Evolutionary conservation across 1,284 basidiomycete species (phyloP).

Genomic region (Agaricales sp.): DNA sequence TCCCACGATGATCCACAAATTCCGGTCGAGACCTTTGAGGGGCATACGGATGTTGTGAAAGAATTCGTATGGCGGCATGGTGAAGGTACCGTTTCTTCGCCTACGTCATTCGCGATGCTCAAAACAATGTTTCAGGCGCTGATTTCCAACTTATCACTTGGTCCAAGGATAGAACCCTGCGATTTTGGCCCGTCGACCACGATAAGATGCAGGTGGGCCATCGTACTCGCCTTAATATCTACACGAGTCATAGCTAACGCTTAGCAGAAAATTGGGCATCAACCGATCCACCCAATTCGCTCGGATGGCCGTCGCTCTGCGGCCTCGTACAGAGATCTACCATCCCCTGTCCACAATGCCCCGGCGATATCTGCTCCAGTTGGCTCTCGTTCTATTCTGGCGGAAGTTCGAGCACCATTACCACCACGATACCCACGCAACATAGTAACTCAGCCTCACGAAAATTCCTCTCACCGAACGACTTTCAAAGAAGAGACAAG

Average conservation of each 20-base stretch:
- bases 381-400: conserved; percentile 54
- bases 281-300: conserved; percentile 7
- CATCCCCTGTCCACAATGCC: conserved; percentile 22
- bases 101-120: not conserved
- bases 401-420: conserved; percentile 51
- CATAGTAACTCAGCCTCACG: conserved; percentile 9
- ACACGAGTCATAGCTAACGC: conserved; percentile 1
- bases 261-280: conserved; percentile 34
- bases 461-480: conserved; percentile 5
- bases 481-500: not conserved
- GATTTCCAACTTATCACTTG: conserved; percentile 45
- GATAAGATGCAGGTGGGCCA: conserved; percentile 54
- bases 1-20: conserved; percentile 21
- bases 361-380: conserved; percentile 55
- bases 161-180: conserved; percentile 89
- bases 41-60: conserved; percentile 90
- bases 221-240: conserved; percentile 2
- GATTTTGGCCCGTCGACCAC: conserved; percentile 82
- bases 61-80: conserved; percentile 94
- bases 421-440: conserved; percentile 20
- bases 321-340: conserved; percentile 40
- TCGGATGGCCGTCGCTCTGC: conserved; percentile 13
- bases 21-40: conserved; percentile 75
- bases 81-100: conserved; percentile 30
- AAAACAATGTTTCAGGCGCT: not conserved